phyloP scores from a whole-genome alignment of 2,329 filamentous ascomycete genomes.

The Simplicillium sp. region DNA sequence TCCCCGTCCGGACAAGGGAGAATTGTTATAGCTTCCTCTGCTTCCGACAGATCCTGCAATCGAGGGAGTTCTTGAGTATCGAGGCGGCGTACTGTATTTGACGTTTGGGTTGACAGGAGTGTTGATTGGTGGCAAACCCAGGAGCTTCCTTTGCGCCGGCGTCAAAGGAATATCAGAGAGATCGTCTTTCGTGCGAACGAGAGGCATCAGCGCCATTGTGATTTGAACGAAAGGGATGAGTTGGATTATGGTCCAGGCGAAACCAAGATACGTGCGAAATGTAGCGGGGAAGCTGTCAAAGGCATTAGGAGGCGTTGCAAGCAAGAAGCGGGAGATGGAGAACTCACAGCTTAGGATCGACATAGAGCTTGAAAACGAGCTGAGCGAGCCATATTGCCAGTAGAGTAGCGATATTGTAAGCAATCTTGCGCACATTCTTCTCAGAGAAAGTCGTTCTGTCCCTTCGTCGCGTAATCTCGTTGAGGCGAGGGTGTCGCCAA shows the following conservation, averaged over 20 bases:
- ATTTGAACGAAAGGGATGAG: conserved; percentile 62
- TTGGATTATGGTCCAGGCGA: conserved; percentile 39
- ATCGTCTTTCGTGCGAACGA: conserved; percentile 64
- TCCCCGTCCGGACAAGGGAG: conserved; percentile 47
- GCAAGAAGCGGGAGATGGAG: conserved; percentile 1
- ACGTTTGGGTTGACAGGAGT: conserved; percentile 57
- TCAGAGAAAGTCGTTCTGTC: conserved; percentile 71
- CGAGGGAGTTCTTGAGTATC: conserved; percentile 70
- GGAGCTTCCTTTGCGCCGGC: conserved; percentile 60
- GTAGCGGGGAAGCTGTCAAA: conserved; percentile 19
- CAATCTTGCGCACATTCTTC: conserved; percentile 60
- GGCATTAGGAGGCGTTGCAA: not conserved
- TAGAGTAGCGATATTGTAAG: conserved; percentile 53
- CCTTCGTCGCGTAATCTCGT: conserved; percentile 77
- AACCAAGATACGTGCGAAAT: conserved; percentile 27
- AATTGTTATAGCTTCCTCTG: conserved; percentile 45
- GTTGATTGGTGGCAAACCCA: conserved; percentile 66
- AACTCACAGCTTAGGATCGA: conserved; percentile 29
- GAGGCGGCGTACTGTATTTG: conserved; percentile 71
- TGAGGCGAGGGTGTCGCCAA: conserved; percentile 83
- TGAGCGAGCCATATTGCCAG: conserved; percentile 26
- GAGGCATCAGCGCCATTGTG: conserved; percentile 57
- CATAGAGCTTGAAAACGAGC: conserved; percentile 22
- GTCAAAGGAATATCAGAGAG: conserved; percentile 86
- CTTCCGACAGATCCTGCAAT: conserved; percentile 52